Conservation (phyloP, 2,329 filamentous ascomycete genomes). For the Colletotrichum shisoi region DNA sequence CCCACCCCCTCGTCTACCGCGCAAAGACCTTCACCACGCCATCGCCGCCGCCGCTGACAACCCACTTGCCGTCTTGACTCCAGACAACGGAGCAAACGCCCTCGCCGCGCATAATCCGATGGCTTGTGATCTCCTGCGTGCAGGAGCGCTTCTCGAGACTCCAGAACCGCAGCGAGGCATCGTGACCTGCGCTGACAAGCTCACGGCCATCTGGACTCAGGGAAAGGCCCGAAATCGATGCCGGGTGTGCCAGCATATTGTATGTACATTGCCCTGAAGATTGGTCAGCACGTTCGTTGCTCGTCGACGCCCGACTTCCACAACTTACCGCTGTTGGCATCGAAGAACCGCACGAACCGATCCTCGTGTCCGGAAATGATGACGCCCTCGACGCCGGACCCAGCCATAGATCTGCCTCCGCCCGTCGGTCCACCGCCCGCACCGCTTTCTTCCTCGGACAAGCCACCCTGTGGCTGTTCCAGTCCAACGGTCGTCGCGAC, state of each 20-base stretch:
- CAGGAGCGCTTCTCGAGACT: constrained; percentile 93
- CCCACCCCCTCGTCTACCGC: constrained; percentile 50
- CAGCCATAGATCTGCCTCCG: constrained; percentile 69
- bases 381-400: constrained; percentile 85
- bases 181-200: constrained; percentile 93
- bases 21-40: constrained; percentile 94
- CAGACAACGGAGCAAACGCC: constrained; percentile 94
- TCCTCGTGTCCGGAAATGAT: constrained; percentile 98
- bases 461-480: constrained; percentile 71
- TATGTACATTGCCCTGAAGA: constrained; percentile 93
- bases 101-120: constrained; percentile 93
- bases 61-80: constrained; percentile 94
- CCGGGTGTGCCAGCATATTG: constrained; percentile 95
- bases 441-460: constrained; percentile 74
- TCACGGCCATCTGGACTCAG: constrained; percentile 93
- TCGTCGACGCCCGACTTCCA: not conserved
- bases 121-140: constrained; percentile 92
- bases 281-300: not conserved
- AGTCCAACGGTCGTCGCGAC: constrained; percentile 86
- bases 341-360: constrained; percentile 94
- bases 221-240: constrained; percentile 88
- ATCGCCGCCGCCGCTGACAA: constrained; percentile 93
- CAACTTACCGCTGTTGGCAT: constrained; percentile 94
- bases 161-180: constrained; percentile 96
- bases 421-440: constrained; percentile 81